A percentile compares a stretch with the other conserved stretches of the same genome.
Conservation (phyloP, 2,329 filamentous ascomycete species). For the Daldinia sp. region DNA sequence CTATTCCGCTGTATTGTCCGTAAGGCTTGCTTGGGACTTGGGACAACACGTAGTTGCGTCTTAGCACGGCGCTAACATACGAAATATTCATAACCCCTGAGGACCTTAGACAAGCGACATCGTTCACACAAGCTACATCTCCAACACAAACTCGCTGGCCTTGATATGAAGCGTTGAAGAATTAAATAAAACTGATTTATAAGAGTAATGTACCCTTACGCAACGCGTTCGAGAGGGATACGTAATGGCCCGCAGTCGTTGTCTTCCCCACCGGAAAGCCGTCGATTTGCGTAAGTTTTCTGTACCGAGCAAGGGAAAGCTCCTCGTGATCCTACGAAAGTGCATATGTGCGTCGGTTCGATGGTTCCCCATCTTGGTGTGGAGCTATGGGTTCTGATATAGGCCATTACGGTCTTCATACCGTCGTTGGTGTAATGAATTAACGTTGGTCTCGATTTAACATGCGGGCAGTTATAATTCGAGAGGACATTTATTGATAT, state of each 20-base stretch:
- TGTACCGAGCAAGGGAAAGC: neutral
- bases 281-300: neutral
- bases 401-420: neutral
- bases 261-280: conserved; percentile 6
- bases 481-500: too few relatives aligned
- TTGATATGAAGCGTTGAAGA: neutral
- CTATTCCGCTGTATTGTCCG: neutral
- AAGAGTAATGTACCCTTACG: neutral
- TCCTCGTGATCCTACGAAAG: conserved; percentile 1
- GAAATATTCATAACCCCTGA: neutral
- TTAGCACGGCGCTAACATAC: neutral
- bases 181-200: neutral
- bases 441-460: neutral
- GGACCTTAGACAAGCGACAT: neutral
- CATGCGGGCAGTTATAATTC: neutral
- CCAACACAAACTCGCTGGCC: too few relatives aligned
- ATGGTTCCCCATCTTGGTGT: neutral
- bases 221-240: neutral
- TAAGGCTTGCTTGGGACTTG: neutral
- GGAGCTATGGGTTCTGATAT: neutral
- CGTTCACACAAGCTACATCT: too few relatives aligned
- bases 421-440: neutral
- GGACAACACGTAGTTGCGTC: neutral
- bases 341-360: neutral
- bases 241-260: neutral